Base-by-base conservation (phyloP, 164 flowering plant species). In the Stephania yunnanensis region DNA sequence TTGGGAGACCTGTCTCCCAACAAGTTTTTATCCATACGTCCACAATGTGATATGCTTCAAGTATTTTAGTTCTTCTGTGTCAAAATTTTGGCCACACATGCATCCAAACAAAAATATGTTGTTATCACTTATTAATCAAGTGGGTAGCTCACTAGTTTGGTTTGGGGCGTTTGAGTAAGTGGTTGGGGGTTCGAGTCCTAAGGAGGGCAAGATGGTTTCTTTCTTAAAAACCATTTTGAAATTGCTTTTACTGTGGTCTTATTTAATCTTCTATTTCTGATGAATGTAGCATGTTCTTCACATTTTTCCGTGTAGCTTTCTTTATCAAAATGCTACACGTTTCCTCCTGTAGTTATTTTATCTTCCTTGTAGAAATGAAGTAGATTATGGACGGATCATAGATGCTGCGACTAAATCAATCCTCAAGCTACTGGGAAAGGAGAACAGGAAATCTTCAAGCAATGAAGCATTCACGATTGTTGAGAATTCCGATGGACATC, bases 401-500 rank as follows among this genome's bases (percentile, higher is more conserved):
- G 71, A 71, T 42, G 79, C 81, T 77, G 88, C 90, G 20, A 68
- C 73, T 70, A 79, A 74, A 78, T 83, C 88, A 9, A 80, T 90
- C 68, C 71, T 73, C 17, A 89, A 78, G 81, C 80, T 89, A 75
- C 75, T 80, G 46, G 85, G 83, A 78, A 81, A 75, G 53, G 83
- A 84, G 76, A 50, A 77, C 71, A 71, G 61, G 66, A 72, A 74
- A 8, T 50, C 61, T 2, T 66, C 29, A 20, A 67, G 50, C 31
- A 63, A 61, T n/a, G 73, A 75, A 72, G 84, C 73, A 46, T 31
- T 72, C 65, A 53, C 52, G 46, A 29, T 46, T 53, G 79, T 70
- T 52, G 83, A 67, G 61, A 73, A 72, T 67, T 6, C 50, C 25
- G 44, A 61, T 7, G 76, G 55, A 64, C 15, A 36, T 46, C 69